phyloP scores from a whole-genome alignment of 495 filamentous ascomycete species.

The Aspergillus baeticus region DNA sequence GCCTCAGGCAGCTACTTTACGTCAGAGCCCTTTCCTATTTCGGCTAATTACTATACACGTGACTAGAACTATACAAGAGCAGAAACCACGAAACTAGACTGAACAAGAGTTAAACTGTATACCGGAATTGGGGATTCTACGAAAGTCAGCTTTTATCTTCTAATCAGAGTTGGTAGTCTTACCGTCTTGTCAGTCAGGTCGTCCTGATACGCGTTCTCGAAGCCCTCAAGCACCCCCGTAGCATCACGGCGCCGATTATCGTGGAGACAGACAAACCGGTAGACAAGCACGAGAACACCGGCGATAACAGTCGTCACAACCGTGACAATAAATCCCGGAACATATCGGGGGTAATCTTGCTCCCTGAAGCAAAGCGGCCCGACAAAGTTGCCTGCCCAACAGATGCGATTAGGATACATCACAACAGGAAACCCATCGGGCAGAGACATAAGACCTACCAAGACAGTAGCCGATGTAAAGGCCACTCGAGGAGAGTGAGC shows the following conservation, averaged over 20 bases:
- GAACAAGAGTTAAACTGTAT: slow-evolving; percentile 24
- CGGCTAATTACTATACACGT: not conserved
- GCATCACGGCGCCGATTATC: slow-evolving; percentile 32
- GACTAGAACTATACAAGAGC: not conserved
- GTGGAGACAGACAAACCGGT: slow-evolving; percentile 32
- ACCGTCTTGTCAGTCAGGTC: slow-evolving; percentile 39
- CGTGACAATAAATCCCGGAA: slow-evolving; percentile 36
- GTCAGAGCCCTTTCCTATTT: not conserved
- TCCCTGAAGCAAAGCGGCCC: slow-evolving; percentile 36
- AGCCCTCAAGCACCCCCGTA: slow-evolving; percentile 28
- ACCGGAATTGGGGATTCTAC: slow-evolving; percentile 44
- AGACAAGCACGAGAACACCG: slow-evolving; percentile 29
- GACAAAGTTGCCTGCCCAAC: slow-evolving; percentile 29
- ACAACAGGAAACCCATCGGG: too few relatives aligned
- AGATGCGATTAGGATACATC: too few relatives aligned
- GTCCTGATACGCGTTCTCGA: slow-evolving; percentile 44
- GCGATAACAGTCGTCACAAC: slow-evolving; percentile 34
- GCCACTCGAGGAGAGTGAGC: slow-evolving; percentile 32
- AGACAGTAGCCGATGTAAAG: slow-evolving; percentile 45
- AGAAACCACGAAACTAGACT: too few relatives aligned
- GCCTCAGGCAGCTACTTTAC: slow-evolving; percentile 3
- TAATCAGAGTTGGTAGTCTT: not conserved
- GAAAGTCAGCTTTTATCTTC: slow-evolving; percentile 3
- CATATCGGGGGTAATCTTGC: slow-evolving; percentile 29
- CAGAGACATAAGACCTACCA: slow-evolving; percentile 24